These are phyloP conservation scores for Paspalum notatum DNA, from an alignment of 176 grass and related monocot species.

Conservation along the genomic window DNA sequence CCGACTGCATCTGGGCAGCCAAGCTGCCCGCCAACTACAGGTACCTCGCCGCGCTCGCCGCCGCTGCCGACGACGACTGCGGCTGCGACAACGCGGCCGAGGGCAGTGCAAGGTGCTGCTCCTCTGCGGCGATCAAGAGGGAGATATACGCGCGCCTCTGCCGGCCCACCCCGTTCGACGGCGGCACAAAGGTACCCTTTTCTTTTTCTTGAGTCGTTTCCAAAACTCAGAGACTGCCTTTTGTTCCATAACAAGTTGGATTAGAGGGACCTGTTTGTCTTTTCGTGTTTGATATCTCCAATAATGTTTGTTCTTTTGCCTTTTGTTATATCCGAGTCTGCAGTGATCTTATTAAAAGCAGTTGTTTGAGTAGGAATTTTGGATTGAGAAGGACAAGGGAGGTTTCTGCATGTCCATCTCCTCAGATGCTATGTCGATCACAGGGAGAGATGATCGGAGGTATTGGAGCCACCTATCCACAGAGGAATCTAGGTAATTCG, in stretches of 20 bases:
- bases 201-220: not conserved
- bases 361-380: constrained; percentile 62
- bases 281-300: not conserved
- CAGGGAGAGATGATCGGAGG: constrained; percentile 70
- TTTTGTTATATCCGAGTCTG: not conserved
- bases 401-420: constrained; percentile 72
- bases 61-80: constrained; percentile 49
- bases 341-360: constrained; percentile 29
- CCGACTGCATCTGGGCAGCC: constrained; percentile 71
- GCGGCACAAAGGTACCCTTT: constrained; percentile 62
- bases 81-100: not conserved
- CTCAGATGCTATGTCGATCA: constrained; percentile 73
- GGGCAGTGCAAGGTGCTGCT: constrained; percentile 24
- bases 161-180: constrained; percentile 65
- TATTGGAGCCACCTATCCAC: constrained; percentile 72
- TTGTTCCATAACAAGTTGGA: not conserved
- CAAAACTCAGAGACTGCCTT: not conserved
- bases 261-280: not conserved
- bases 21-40: constrained; percentile 76
- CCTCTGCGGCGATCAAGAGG: constrained; percentile 49
- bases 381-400: constrained; percentile 68
- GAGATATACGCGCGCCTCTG: constrained; percentile 74
- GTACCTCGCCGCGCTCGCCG: constrained; percentile 58
- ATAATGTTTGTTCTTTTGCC: not conserved
- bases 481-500: constrained; percentile 73